phyloP scores from a whole-genome alignment of 768 basidiomycete species.

The Collybia sp. region DNA sequence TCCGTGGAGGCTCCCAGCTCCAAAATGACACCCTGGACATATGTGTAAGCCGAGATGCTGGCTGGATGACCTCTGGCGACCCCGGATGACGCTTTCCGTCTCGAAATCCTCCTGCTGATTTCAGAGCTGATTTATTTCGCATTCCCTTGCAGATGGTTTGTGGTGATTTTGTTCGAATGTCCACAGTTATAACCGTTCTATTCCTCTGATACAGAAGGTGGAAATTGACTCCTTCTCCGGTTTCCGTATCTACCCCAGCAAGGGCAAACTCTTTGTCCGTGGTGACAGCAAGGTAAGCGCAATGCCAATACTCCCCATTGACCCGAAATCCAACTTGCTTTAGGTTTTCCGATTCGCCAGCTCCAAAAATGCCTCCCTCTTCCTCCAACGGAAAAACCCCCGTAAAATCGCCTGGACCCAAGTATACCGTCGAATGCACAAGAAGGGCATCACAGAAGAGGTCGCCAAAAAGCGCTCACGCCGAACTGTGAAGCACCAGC shows the following conservation, averaged over 20 bases:
- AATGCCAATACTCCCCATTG: background rate
- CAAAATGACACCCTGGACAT: background rate
- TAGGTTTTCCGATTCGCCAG: slow-evolving; percentile 94
- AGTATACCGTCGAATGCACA: slow-evolving; percentile 96
- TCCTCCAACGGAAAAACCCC: slow-evolving; percentile 99
- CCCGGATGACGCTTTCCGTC: slow-evolving; percentile 28
- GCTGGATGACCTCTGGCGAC: slow-evolving; percentile 36
- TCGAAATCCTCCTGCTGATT: too few species aligned
- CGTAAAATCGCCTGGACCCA: slow-evolving; percentile 99
- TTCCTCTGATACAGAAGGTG: slow-evolving; percentile 67
- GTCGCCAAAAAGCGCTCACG: slow-evolving; percentile 98
- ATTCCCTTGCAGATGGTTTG: background rate
- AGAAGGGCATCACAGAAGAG: slow-evolving; percentile 99
- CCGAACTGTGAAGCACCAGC: slow-evolving; percentile 95
- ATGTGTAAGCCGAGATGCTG: slow-evolving; percentile 14
- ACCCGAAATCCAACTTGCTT: background rate
- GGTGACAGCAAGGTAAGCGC: slow-evolving; percentile 86
- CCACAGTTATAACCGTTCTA: background rate
- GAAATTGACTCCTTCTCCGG: slow-evolving; percentile 99
- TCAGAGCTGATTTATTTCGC: slow-evolving; percentile 10
- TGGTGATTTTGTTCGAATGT: background rate
- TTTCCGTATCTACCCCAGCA: slow-evolving; percentile 96
- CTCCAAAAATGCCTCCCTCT: slow-evolving; percentile 94
- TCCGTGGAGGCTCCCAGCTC: slow-evolving; percentile 13
- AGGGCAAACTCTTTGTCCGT: slow-evolving; percentile 93